These are phyloP conservation scores for Ochromonadaceae sp. DNA, from an alignment of 352 stramenopile genomes.

Conservation along the genomic window DNA sequence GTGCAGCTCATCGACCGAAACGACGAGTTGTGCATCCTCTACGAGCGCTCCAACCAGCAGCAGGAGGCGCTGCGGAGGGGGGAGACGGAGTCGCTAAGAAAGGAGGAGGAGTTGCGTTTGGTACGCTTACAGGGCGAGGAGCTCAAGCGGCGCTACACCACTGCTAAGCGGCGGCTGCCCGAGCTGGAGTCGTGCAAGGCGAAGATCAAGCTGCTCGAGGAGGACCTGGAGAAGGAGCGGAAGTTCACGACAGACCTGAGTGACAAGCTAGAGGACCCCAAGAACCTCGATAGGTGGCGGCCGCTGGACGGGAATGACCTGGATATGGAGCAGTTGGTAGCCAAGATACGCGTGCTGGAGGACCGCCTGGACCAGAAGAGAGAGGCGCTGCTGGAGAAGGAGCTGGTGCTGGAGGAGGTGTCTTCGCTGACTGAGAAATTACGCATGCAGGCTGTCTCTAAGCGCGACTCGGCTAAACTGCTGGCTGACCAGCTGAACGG, in stretches of 20 bases:
- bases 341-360: constrained; percentile 60
- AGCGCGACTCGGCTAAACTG: constrained; percentile 40
- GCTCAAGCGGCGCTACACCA: constrained; percentile 50
- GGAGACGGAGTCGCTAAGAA: constrained; percentile 51
- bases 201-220: constrained; percentile 25
- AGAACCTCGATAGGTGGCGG: constrained; percentile 62
- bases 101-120: constrained; percentile 60
- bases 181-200: background rate
- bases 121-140: constrained; percentile 51
- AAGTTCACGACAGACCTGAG: constrained; percentile 67
- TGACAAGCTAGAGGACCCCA: constrained; percentile 68
- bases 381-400: constrained; percentile 76
- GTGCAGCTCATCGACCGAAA: constrained; percentile 84
- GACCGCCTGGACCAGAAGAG: constrained; percentile 69
- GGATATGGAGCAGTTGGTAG: constrained; percentile 60
- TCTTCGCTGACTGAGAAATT: constrained; percentile 64
- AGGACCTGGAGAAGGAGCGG: constrained; percentile 59
- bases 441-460: constrained; percentile 47
- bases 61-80: constrained; percentile 41
- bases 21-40: constrained; percentile 83
- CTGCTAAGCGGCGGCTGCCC: constrained; percentile 49
- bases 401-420: constrained; percentile 80
- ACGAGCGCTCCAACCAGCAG: constrained; percentile 51
- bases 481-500: constrained; percentile 44
- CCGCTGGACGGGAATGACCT: constrained; percentile 64